Evolutionary conservation across 345 rosid species (phyloP), one percentile per base, ranked within the genome.

Genomic region (Eucalyptus caleyi): DNA sequence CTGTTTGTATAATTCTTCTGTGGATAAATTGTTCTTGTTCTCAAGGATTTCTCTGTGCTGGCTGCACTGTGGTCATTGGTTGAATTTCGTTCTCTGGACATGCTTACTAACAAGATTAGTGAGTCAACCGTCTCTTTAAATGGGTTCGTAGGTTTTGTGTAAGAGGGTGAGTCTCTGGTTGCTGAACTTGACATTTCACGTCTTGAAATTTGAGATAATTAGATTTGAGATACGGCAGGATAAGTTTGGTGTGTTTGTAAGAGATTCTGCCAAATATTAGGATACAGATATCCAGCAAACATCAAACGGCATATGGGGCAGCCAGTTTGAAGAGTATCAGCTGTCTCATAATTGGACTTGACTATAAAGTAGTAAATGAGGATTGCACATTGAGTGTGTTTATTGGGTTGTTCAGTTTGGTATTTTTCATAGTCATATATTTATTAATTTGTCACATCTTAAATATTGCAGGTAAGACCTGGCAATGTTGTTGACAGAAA

Each of bases 401-500:
- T 77, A 37, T 77, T 0, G 3, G 42, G 47, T 3, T 77, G 83
- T 21, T 77, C 45, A 37, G 27, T 37, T 77, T 77, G 47, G 16
- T 77, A 37, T 19, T 37, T 69, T 77, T 77, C 44, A 24, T 77
- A 77, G 47, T 77, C 27, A 21, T 19, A 77, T 77, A 11, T 77
- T 77, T 77, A 37, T 21, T 40, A 24, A 77, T 77, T 77, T 87
- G 26, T n/a, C 7, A 3, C 30, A 24, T 27, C 47, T 27, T 88
- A 40, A 53, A 3, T 89, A 42, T 30, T 88, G 94, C 97, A 97
- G 99, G 89, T 97, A 85, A 93, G 94, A 92, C 91, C 96, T 77
- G 99, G 99, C 88, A 97, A 97, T 90, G 97, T 97, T 27, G 95
- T 97, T 88, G 98, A 97, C 91, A 94, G 95, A 93, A 91, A 97